Percentiles rank a stretch among this genome's conserved stretches.
These are phyloP conservation scores for Sequoia sempervirens DNA, from an alignment of 75 land plant species.

Conservation along the genomic window DNA sequence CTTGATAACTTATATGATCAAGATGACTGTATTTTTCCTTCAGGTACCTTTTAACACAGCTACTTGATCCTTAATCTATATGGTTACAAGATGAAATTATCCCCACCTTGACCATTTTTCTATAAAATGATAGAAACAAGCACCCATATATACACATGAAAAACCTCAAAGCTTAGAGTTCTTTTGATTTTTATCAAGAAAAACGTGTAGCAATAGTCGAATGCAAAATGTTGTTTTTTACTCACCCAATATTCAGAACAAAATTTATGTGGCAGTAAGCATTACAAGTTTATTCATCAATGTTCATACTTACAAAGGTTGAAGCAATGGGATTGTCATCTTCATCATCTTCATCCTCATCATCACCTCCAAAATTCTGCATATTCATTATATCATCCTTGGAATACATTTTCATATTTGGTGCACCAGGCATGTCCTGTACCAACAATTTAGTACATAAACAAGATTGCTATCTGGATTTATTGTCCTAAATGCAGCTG, in stretches of 20 bases:
- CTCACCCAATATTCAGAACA: not conserved
- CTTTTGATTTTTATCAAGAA: not conserved
- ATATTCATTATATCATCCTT: slow-evolving; percentile 80
- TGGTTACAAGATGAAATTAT: not conserved
- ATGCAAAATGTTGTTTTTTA: not conserved
- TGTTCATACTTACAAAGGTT: slow-evolving; percentile 30
- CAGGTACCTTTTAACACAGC: not conserved
- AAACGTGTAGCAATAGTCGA: not conserved
- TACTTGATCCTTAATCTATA: not conserved
- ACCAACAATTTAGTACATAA: not conserved
- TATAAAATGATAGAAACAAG: not conserved
- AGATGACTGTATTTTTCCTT: not conserved
- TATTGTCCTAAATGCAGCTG: not conserved
- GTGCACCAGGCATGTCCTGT: slow-evolving; percentile 98
- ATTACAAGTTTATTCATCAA: not conserved
- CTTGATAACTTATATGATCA: not conserved
- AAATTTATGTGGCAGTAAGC: not conserved
- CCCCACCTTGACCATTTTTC: not conserved
- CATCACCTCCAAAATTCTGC: slow-evolving; percentile 43
- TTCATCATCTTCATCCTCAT: slow-evolving; percentile 82
- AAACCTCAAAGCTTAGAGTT: not conserved
- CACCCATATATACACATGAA: not conserved
- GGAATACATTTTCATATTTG: slow-evolving; percentile 92
- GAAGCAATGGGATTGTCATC: slow-evolving; percentile 64
- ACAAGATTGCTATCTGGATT: not conserved